Evolutionary conservation across 2,329 filamentous ascomycete species (phyloP).

Genomic region (Huntiella moniliformis): DNA sequence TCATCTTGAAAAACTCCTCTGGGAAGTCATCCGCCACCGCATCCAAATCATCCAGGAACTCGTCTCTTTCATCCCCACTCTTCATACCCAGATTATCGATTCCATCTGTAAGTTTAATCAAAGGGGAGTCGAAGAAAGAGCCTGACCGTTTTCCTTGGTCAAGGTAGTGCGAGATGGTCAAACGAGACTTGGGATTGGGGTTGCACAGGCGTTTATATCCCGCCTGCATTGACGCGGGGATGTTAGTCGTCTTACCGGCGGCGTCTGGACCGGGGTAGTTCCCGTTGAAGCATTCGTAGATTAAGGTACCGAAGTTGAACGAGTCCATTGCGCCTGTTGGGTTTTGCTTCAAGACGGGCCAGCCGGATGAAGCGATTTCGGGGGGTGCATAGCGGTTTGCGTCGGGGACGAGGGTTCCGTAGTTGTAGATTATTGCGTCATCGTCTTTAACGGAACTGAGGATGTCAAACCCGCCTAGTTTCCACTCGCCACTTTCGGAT

Average conservation of each 20-base stretch:
- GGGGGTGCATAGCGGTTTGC: conserved; percentile 70
- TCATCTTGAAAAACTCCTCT: conserved; percentile 96
- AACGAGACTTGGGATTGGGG: conserved; percentile 69
- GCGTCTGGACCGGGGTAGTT: conserved; percentile 60
- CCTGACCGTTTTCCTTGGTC: conserved; percentile 70
- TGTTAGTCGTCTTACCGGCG: conserved; percentile 64
- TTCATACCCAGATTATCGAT: conserved; percentile 89
- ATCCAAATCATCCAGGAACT: conserved; percentile 68
- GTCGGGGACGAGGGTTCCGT: conserved; percentile 74
- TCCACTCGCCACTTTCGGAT: conserved; percentile 95
- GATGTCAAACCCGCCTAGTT: conserved; percentile 81
- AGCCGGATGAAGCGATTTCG: conserved; percentile 71
- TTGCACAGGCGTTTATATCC: conserved; percentile 82
- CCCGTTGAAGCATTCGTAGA: conserved; percentile 86
- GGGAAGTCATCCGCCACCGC: conserved; percentile 83
- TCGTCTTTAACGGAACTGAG: conserved; percentile 92
- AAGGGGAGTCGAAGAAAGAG: conserved; percentile 78
- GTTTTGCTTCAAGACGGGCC: conserved; percentile 73
- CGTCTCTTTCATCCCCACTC: conserved; percentile 62
- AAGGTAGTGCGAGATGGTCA: conserved; percentile 70
- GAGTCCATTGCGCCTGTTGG: conserved; percentile 70
- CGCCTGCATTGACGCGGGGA: conserved; percentile 75
- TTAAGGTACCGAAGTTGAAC: conserved; percentile 65
- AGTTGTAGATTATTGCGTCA: conserved; percentile 83
- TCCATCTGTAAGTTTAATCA: conserved; percentile 83